Evolutionary conservation across 305 asterid genomes (phyloP), one percentile per base, ranked within the genome.

Genomic region (Fraxinus paxiana): DNA sequence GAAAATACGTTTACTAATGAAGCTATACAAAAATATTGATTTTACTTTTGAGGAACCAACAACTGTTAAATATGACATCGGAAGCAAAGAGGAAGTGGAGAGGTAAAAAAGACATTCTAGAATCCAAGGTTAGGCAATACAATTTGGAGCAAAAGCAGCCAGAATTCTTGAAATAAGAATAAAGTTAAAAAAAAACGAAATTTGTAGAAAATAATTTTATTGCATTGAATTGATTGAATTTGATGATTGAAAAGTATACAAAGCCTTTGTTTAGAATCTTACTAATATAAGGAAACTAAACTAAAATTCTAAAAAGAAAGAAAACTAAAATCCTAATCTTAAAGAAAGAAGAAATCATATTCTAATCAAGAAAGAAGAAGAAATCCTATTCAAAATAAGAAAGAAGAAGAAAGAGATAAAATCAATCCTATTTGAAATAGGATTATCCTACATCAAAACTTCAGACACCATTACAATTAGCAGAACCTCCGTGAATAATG

Each of bases 21-120:
- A 69, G 15, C 82, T 54, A 28, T 41, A 43, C 43, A 79, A 41
- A 30, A 79, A 46, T 43, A 72, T 67, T 79, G 69, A n/a, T 15
- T 24, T 30, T 17, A 12, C 20, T 15, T 48, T 30, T 43, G 12
- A 20, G 24, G 48, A 59, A 69, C 15, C 18, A 37, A 22, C 10
- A 20, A 79, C 48, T 1, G 35, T 26, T 26, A 65, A 65, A 65
- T 65, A 65, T 65, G 69, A 26, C 38, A 67, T 28, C 4, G 10
- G 30, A 30, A 31, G 43, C 22, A 69, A 31, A 31, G 4, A 69
- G 20, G 75, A 30, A 28, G 22, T 65, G 17, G 18, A 26, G 35
- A 65, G 12, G 3, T 30, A 67, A 67, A 67, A 1, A 67, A 67
- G 33, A 5, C 20, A 26, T 67, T 30, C 20, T 67, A 67, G 2